Evolutionary conservation across 495 filamentous ascomycete genomes (phyloP).

Genomic region (Annulohypoxylon stygium): DNA sequence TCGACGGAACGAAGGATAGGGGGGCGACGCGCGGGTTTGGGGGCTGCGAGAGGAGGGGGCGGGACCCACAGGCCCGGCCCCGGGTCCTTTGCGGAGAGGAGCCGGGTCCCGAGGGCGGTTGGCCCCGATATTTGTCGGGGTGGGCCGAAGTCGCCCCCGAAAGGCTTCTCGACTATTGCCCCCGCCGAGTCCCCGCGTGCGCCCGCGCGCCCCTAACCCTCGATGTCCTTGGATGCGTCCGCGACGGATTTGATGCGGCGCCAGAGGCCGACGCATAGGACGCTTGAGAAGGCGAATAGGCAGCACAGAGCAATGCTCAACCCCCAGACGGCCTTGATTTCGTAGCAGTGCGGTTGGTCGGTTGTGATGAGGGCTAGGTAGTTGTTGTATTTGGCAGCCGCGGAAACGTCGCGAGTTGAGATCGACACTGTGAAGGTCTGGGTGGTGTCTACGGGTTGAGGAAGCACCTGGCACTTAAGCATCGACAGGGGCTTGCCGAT

Average conservation of each 20-base stretch:
- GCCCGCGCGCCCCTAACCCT: conserved; percentile 62
- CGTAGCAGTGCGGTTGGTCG: conserved; percentile 79
- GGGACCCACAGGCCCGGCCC: conserved; percentile 36
- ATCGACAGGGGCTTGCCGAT: conserved; percentile 85
- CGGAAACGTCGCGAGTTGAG: conserved; percentile 39
- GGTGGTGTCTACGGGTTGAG: conserved; percentile 50
- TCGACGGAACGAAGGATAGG: conserved; percentile 37
- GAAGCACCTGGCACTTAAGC: conserved; percentile 75
- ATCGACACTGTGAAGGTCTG: conserved; percentile 37
- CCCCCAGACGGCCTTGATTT: conserved; percentile 93
- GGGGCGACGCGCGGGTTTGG: conserved; percentile 44
- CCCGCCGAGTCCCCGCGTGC: conserved; percentile 43
- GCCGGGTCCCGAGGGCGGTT: conserved; percentile 47
- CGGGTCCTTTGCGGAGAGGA: conserved; percentile 35
- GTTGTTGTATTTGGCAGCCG: conserved; percentile 48
- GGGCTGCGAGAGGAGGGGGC: conserved; percentile 35
- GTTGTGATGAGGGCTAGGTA: conserved; percentile 47
- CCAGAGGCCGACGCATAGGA: conserved; percentile 72
- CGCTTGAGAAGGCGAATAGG: conserved; percentile 74
- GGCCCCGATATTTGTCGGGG: conserved; percentile 44
- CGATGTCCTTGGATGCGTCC: conserved; percentile 53
- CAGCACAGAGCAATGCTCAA: conserved; percentile 85
- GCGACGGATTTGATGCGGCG: conserved; percentile 47
- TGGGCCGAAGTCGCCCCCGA: conserved; percentile 6
- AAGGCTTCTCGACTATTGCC: conserved; percentile 17